These are phyloP conservation scores for Raddia guianensis DNA, from an alignment of 176 grass and related monocot species.

Conservation along the genomic window DNA sequence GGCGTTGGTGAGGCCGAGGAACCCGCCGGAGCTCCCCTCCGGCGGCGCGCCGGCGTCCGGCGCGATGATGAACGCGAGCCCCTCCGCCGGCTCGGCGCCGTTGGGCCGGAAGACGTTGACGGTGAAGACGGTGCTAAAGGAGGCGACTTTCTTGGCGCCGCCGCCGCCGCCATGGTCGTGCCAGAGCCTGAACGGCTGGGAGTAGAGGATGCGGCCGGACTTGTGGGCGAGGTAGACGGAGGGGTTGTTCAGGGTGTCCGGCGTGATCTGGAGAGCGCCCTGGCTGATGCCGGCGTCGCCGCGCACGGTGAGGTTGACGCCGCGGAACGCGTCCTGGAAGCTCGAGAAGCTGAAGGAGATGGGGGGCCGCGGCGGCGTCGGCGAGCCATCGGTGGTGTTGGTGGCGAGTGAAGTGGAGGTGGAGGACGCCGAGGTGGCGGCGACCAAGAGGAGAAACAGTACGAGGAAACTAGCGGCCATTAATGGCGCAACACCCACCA, in stretches of 20 bases:
- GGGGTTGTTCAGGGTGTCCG: constrained; percentile 47
- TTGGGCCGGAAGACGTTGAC: constrained; percentile 62
- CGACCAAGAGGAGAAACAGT: constrained; percentile 25
- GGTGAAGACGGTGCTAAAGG: constrained; percentile 70
- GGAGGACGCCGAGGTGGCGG: not conserved
- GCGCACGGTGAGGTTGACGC: constrained; percentile 43
- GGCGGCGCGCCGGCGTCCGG: constrained; percentile 44
- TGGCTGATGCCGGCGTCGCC: constrained; percentile 41
- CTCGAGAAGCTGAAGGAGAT: constrained; percentile 48
- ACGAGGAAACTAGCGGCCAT: constrained; percentile 52
- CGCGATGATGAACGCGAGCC: constrained; percentile 72
- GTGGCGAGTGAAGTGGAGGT: constrained; percentile 35
- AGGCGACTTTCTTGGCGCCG: constrained; percentile 42
- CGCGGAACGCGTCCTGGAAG: constrained; percentile 7
- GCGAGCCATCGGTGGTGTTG: constrained; percentile 29
- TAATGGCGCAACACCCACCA: not conserved
- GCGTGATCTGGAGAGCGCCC: constrained; percentile 84
- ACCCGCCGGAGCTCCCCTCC: constrained; percentile 43
- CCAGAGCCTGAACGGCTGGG: constrained; percentile 58
- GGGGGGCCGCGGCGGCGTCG: not conserved
- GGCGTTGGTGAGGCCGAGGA: constrained; percentile 70
- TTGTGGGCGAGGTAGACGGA: constrained; percentile 50
- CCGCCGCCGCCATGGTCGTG: not conserved
- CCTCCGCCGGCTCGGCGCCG: constrained; percentile 57
- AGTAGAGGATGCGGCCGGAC: constrained; percentile 69